Percentiles rank a stretch among this genome's conserved stretches.
phyloP scores from a whole-genome alignment of 1,139 yeast genomes.

The Pichia kudriavzevii region DNA sequence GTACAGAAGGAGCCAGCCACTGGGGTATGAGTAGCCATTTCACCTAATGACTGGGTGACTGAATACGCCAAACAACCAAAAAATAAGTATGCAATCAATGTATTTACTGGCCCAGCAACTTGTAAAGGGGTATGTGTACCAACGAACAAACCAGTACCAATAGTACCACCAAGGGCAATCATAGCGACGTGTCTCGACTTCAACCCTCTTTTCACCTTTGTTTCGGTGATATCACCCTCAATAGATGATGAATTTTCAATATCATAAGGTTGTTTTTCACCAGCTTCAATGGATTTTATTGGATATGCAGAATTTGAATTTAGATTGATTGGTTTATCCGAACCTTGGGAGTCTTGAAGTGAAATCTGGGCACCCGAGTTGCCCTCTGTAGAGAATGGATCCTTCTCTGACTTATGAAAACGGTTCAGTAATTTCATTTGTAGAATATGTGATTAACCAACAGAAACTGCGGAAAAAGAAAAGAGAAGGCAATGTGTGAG shows the following conservation, averaged over 20 bases:
- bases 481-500: too few species aligned
- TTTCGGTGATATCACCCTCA: slow-evolving; percentile 6
- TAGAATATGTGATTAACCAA: too few species aligned
- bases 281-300: neutral
- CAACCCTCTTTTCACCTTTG: slow-evolving; percentile 33
- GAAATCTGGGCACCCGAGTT: too few species aligned
- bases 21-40: slow-evolving; percentile 74
- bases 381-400: too few species aligned
- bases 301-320: too few species aligned
- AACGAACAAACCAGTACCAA: slow-evolving; percentile 65
- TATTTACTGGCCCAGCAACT: slow-evolving; percentile 59
- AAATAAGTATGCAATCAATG: slow-evolving; percentile 56
- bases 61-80: slow-evolving; percentile 59
- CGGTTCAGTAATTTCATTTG: too few species aligned
- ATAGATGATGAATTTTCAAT: neutral
- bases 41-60: slow-evolving; percentile 67
- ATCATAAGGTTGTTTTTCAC: neutral
- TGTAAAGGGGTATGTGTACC: slow-evolving; percentile 46
- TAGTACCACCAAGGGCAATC: slow-evolving; percentile 66
- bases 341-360: too few species aligned
- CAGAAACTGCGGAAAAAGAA: too few species aligned
- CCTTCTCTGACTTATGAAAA: too few species aligned
- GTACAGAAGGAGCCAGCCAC: slow-evolving; percentile 60
- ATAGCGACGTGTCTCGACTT: slow-evolving; percentile 57
- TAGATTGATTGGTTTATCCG: too few species aligned